These are phyloP conservation scores for Galeopsis tetrahit DNA, from an alignment of 257 asterid genomes.

Conservation along the genomic window DNA sequence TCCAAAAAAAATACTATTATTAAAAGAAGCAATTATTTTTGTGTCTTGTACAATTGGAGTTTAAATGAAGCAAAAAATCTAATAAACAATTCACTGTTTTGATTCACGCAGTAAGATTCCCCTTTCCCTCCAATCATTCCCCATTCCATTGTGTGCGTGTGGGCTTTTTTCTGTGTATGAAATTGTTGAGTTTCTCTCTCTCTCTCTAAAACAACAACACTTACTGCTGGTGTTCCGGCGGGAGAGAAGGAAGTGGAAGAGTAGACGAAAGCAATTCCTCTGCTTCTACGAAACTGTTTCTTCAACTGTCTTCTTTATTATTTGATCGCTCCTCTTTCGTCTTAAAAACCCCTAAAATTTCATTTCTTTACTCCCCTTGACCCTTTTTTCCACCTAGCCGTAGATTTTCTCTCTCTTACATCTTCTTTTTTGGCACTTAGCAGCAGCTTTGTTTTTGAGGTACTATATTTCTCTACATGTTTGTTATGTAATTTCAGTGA, in stretches of 20 bases:
- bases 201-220: constrained; percentile 34
- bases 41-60: constrained; percentile 32
- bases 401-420: constrained; percentile 37
- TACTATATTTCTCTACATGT: constrained; percentile 29
- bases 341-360: constrained; percentile 23
- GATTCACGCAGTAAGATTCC: constrained; percentile 35
- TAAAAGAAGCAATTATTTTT: constrained; percentile 35
- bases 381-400: constrained; percentile 39
- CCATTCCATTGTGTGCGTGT: constrained; percentile 43
- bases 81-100: constrained; percentile 30
- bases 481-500: constrained; percentile 25
- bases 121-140: constrained; percentile 69
- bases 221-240: constrained; percentile 59
- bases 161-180: constrained; percentile 23
- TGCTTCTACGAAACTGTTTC: constrained; percentile 76
- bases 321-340: constrained; percentile 22
- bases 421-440: constrained; percentile 44
- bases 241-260: constrained; percentile 79
- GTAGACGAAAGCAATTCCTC: constrained; percentile 84
- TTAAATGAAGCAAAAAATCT: constrained; percentile 29
- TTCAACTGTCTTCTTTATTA: constrained; percentile 1
- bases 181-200: constrained; percentile 31
- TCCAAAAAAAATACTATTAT: background rate
- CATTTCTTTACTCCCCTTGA: constrained; percentile 30
- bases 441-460: constrained; percentile 49